Percentiles rank a stretch among this genome's conserved stretches.
Conservation (phyloP, 2,329 filamentous ascomycete species). For the Colletotrichum sublineola region DNA sequence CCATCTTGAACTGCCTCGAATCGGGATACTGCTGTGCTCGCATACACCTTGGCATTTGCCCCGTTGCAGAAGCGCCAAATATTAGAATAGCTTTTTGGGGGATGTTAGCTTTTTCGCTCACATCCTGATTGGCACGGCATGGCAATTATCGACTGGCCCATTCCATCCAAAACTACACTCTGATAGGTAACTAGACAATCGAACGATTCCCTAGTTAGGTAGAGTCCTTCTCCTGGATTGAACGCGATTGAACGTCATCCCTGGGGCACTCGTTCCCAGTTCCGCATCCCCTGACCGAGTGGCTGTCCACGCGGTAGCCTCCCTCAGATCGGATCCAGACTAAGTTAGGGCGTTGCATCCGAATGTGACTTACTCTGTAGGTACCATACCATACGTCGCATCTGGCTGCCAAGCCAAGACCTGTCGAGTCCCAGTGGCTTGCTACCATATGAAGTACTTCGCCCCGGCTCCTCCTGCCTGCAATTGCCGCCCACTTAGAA, state of each 20-base stretch:
- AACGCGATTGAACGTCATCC: slow-evolving; percentile 20
- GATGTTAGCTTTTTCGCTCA: no score
- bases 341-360: slow-evolving; percentile 20
- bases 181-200: no score
- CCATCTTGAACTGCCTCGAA: neutral
- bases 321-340: slow-evolving; percentile 28
- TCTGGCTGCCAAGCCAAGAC: neutral
- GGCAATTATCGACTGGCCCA: neutral
- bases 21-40: neutral
- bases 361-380: slow-evolving; percentile 21
- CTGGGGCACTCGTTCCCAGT: slow-evolving; percentile 17
- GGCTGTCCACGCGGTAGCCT: slow-evolving; percentile 18
- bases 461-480: neutral
- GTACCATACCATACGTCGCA: neutral
- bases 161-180: neutral
- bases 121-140: neutral
- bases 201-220: no score
- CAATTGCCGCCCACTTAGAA: neutral
- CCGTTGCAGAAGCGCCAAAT: neutral
- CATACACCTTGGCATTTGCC: neutral
- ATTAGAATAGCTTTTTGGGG: neutral
- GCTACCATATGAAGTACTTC: neutral
- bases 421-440: neutral
- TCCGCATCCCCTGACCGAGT: slow-evolving; percentile 13
- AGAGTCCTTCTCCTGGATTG: neutral